Evolutionary conservation across 2,329 filamentous ascomycete species (phyloP), one percentile per base, ranked within the genome.

Genomic region (Phoma sp.): DNA sequence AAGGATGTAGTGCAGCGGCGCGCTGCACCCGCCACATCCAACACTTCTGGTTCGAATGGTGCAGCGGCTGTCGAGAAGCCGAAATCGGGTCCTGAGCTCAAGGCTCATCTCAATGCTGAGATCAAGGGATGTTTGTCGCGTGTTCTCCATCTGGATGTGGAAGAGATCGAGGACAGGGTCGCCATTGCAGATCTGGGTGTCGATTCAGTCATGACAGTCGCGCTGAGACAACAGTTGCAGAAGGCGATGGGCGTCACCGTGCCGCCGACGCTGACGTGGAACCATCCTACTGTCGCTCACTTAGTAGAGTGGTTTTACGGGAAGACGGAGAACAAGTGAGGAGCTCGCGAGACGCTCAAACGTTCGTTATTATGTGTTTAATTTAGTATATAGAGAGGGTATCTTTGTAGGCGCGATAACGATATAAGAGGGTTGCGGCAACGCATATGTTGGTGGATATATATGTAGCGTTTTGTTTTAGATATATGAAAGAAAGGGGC

Each of bases 221-320:
- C 59, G 5, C 55, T 78, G 47, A 62, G 76, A 22, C 60, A 63
- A 37, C 65, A 74, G 57, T 57, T 79, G 32, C 73, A 76, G 61
- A 67, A 62, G 32, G 57, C 57, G 4, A 56, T 78, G 25, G 62
- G 65, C 11, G 51, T 77, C 7, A 74, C 70, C 42, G 68, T 77
- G 14, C 74, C 75, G 14, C 75, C 73, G 7, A 78, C 75, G 4
- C 58, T 79, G 46, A 71, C 68, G 1, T 79, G 77, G 77, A 75
- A 65, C 44, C 66, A 72, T 55, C 77, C 76, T 2, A 78, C 77
- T n/a, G 69, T 77, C 1, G 59, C 51, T 3, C 71, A 74, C 59
- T 48, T 79, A 38, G 69, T 74, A 1, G 62, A 62, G n/a, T 77
- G 73, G 73, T 75, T 75, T 47, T 58, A 53, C 13, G 62, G 57